Evolutionary conservation across 768 basidiomycete genomes (phyloP), one percentile per base, ranked within the genome.

Genomic region (Calvatia gigantea): DNA sequence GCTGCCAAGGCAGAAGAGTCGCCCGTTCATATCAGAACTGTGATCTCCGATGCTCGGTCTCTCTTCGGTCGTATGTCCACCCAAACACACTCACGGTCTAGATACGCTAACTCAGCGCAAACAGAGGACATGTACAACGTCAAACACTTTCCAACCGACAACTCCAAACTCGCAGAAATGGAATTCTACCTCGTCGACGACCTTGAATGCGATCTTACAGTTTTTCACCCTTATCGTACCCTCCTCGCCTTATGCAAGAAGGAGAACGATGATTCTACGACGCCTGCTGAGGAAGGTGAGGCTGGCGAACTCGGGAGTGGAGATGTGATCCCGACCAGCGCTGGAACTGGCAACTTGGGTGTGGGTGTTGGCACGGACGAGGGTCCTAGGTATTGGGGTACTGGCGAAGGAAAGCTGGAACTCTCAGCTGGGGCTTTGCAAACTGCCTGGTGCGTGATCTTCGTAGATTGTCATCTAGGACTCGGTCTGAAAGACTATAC

Each of bases 181-280:
- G 96, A 98, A 67, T 98, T 98, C 73, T 98, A 96, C 73, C 85
- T 98, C 8, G 87, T 99, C 21, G 93, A 93, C 65, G 95, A 99
- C 67, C 81, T 98, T 25, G 94, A 97, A 68, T 98, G 96, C 64
- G 93, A 98, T 70, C 75, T 99, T 39, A 82, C 87, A 52, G 81
- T 98, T 6, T 98, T 94, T 68, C 97, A 98, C 68, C 96, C 97
- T 0, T 99, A 99, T 70, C 86, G 94, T 49, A 91, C 93, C 0
- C 81, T 98, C 21, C 73, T 89, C 38, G 76, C 88, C 1, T 75
- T 97, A 15, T 90, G 89, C 62, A 86, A 81, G 57, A 83, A 83
- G 57, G 84, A 85, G 39, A 59, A 58, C 9, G 61, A 59, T 4
- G 54, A 51, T 2, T 56, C 61, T 6, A 68, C 71, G 46, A 75